Percentiles rank a stretch among this genome's conserved stretches.
Evolutionary conservation across 129 eudicot species (phyloP).

Genomic region (Centaurea solstitialis): DNA sequence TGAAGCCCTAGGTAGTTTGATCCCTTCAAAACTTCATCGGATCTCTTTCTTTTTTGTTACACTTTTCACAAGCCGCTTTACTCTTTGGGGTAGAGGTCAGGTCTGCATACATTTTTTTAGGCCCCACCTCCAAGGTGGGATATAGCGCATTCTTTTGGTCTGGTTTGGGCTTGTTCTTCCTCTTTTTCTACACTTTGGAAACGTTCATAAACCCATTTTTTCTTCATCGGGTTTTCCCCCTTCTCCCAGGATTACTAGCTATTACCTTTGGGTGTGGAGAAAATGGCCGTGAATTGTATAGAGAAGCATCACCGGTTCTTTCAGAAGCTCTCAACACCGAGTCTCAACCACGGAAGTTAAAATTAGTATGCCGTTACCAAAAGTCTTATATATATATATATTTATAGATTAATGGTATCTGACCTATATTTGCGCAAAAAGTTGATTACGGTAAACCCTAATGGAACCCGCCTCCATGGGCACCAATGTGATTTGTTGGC

Average conservation of each 20-base stretch:
- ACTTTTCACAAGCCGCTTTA: not conserved
- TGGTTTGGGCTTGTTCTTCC: not conserved
- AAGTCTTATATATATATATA: not conserved
- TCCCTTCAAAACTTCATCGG: not conserved
- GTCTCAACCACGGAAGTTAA: constrained; percentile 37
- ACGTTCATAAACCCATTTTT: not conserved
- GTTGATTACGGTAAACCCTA: too few species aligned
- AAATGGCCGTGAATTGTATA: constrained; percentile 46
- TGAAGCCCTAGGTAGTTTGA: constrained; percentile 48
- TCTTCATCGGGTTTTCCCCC: not conserved
- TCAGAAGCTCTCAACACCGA: constrained; percentile 52
- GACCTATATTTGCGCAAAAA: not conserved
- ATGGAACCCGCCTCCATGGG: too few species aligned
- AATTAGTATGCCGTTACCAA: constrained; percentile 38
- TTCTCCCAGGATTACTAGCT: constrained; percentile 44
- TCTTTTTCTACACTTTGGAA: not conserved
- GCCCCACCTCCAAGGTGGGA: not conserved
- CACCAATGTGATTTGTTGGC: too few species aligned
- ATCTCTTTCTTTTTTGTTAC: not conserved
- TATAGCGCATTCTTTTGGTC: not conserved
- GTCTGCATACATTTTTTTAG: not conserved
- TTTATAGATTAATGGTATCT: not conserved
- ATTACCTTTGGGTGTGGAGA: constrained; percentile 59
- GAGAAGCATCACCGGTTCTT: constrained; percentile 41
- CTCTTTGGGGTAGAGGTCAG: not conserved